Evolutionary conservation across 345 rosid genomes (phyloP), one percentile per base, ranked within the genome.

Genomic region (Eucalyptus victrix): DNA sequence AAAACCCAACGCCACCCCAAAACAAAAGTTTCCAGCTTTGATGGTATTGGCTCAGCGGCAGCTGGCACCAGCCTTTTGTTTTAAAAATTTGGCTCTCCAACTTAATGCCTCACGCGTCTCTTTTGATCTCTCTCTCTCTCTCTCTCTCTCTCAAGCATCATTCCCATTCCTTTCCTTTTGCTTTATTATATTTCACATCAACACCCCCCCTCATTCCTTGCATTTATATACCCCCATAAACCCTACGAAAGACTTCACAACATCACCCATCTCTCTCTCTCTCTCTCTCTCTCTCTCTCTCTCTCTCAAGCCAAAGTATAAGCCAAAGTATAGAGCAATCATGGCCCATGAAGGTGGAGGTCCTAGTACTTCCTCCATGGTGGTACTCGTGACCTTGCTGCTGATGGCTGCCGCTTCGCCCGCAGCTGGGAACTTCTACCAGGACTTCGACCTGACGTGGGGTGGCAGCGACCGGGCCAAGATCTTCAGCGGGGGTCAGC

Each of bases 401-500:
- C 40, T 87, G 49, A 21, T 87, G 32, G 86, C 80, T 28, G 50
- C 89, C 8, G 89, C 89, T 51, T 40, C 86, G 2, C 93, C 92
- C 21, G 91, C 30, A 21, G 85, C 85, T 44, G 85, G 91, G 37
- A 95, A 94, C 69, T 93, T 95, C 89, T 87, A 89, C 89, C 76
- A 89, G 65, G 91, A 94, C 17, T 94, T 94, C 87, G 94, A 95
- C 16, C 72, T 95, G 87, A 93, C 95, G 14, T 95, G 97, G 96
- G 96, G 96, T n/a, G 90, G 88, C 89, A 94, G 6, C 85, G 85
- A 93, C 34, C 95, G 97, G 28, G 95, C 90, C 58, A 93, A 91
- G 92, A 88, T 95, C 80, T 93, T 94, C 40, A 89, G 92, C 90
- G 90, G 94, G 21, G 96, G 97, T 21, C 91, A 93, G 90, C 95